Conservation (phyloP, 129 eudicot genomes). For the Artemisia tridentata region DNA sequence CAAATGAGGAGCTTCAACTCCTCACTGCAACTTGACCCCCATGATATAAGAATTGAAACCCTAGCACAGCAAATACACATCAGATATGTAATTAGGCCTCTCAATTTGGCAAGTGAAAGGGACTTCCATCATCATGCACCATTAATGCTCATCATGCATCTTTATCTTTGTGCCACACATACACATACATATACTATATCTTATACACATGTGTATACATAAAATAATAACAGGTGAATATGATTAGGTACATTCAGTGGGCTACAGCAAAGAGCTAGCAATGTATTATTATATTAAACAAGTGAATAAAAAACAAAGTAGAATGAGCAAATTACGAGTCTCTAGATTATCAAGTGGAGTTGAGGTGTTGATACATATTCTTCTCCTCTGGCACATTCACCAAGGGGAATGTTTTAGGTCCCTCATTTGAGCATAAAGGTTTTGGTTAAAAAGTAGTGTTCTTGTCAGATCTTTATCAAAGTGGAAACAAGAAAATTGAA, state of each 20-base stretch:
- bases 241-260: slow-evolving; percentile 42
- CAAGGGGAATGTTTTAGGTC: slow-evolving; percentile 85
- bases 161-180: slow-evolving; percentile 26
- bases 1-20: no score
- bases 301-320: not conserved
- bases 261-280: slow-evolving; percentile 50
- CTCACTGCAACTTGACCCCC: slow-evolving; percentile 39
- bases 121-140: slow-evolving; percentile 39
- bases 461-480: slow-evolving; percentile 65
- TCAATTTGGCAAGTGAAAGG: slow-evolving; percentile 45
- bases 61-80: slow-evolving; percentile 30
- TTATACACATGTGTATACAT: slow-evolving; percentile 13
- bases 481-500: slow-evolving; percentile 31
- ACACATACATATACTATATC: slow-evolving; percentile 3
- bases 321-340: not conserved
- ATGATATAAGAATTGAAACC: slow-evolving; percentile 38
- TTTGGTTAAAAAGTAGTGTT: slow-evolving; percentile 42
- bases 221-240: slow-evolving; percentile 23
- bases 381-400: slow-evolving; percentile 42
- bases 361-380: slow-evolving; percentile 35
- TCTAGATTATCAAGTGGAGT: slow-evolving; percentile 37
- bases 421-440: slow-evolving; percentile 25
- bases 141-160: slow-evolving; percentile 40
- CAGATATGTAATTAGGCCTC: slow-evolving; percentile 31
- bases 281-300: not conserved